Base-by-base conservation (phyloP, 176 grass and related monocot genomes). In the Dactylis glomerata region DNA sequence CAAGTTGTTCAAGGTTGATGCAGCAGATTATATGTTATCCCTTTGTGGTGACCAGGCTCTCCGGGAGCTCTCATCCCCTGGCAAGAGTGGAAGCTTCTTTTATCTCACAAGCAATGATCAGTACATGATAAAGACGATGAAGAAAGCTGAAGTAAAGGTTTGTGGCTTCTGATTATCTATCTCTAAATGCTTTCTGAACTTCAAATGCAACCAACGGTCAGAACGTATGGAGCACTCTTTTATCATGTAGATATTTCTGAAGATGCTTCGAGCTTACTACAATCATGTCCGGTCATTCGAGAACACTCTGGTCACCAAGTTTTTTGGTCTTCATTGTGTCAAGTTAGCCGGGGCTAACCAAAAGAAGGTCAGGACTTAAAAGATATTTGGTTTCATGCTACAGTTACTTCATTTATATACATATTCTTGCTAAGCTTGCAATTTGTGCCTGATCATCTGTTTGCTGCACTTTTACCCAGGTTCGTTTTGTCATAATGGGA, bases 121-220 rank as follows among this genome's bases (percentile, higher is more conserved):
- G 77, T 98, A 98, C 83, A 98, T 98, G 96, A 98, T 98, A 82
- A 98, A 98, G 79, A 98, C 96, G 17, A 88, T 98, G 93, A 98
- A 98, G 87, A 98, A 98, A 88, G 65, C 96, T 65, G 96, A 98
- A 98, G 96, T 98, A 71, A 98, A 98, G 91, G 96, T 98, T 86
- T 52, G 79, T 90, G 20, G 54, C 50, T 56, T 76, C 15, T 75
- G 1, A 46, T 73, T 47, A 1, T 86, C 37, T 76, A 14, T 81
- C 41, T 26, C 40, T 41, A 66, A 27, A 54, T 68, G 50, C 24
- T 68, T 84, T 71, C 33, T 66, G 20, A 74, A 82, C 36, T 85
- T 46, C 44, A 31, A 24, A 40, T 1, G 14, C 32, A 37, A 40
- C 30, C 23, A 20, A 20, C 6, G 7, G 9, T 68, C 24, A 78